Evolutionary conservation across 202 grass and related monocot genomes (phyloP).

Genomic region (Saccharum hybrid): DNA sequence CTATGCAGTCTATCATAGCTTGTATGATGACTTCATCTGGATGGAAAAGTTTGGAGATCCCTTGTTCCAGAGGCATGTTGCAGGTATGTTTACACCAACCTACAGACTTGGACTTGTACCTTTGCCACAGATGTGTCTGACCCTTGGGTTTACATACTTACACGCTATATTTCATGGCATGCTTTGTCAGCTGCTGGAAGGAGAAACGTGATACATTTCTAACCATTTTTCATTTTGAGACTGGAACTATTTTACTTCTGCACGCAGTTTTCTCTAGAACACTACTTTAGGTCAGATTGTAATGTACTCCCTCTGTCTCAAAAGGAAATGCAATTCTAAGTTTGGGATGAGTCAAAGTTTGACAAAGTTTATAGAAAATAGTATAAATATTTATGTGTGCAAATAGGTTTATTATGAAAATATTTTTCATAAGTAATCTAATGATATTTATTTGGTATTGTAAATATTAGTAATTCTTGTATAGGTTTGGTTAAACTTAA

Average conservation of each 20-base stretch:
- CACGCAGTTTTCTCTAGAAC: conserved; percentile 18
- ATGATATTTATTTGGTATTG: too few species aligned
- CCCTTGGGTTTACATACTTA: neutral
- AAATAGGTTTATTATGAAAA: neutral
- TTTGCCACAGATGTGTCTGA: neutral
- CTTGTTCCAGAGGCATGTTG: conserved; percentile 78
- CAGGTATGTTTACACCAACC: conserved; percentile 53
- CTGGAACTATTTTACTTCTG: neutral
- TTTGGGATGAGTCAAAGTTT: neutral
- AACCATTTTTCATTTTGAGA: conserved; percentile 6
- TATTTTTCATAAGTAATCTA: neutral
- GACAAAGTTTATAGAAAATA: neutral
- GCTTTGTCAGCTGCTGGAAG: conserved; percentile 5
- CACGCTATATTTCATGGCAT: neutral
- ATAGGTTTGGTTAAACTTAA: neutral
- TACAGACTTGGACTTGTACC: neutral
- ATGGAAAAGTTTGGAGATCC: conserved; percentile 93
- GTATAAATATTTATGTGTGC: neutral
- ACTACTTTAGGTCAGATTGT: neutral
- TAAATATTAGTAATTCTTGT: too few species aligned
- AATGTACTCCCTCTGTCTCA: neutral
- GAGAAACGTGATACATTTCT: neutral
- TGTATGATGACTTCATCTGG: conserved; percentile 92
- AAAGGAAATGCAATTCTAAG: neutral
- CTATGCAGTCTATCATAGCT: conserved; percentile 85